Evolutionary conservation across 495 filamentous ascomycete species (phyloP), one percentile per base, ranked within the genome.

Genomic region (Penicillium odoratum): DNA sequence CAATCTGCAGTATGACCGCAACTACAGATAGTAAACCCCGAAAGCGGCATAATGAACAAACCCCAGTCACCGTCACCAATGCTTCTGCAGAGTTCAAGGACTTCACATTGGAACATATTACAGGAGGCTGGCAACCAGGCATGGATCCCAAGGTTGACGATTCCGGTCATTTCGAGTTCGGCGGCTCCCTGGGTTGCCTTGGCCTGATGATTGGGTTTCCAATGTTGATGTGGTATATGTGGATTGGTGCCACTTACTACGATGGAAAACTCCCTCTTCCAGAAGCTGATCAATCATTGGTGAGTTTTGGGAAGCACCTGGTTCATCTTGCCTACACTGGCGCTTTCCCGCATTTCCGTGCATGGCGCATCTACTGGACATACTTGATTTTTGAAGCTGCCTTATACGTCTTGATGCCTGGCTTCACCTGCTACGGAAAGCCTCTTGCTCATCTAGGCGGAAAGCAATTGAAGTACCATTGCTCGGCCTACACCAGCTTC

Each of bases 221-320:
- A 15, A 30, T 86, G 26, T 75, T 97, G 47, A 98, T 98, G 93
- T 98, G 88, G 79, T 97, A 96, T 76, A 93, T 97, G 90, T 98
- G 90, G 89, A 86, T 96, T 66, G 93, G 93, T 25, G 88, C 92
- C 8, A 91, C 85, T 8, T 91, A 91, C 73, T 98, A 96, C 72
- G 78, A 90, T 69, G 92, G 91, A 44, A 81, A 87, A 55, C 74
- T 93, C 15, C 94, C 93, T 11, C 67, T 76, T 33, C 91, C 85
- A 11, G 71, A 74, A 16, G 43, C 72, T 8, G 84, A 78, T 26
- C 79, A 97, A 74, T 80, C 76, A 55, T 76, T 81, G 48, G 30
- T 51, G 10, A 83, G 90, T 0, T 97, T 96, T 64, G 74, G 81
- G 44, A 55, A 69, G 51, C 85, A 91, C 55, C 71, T 96, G 51